Evolutionary conservation across 2,329 filamentous ascomycete genomes (phyloP), one percentile per base, ranked within the genome.

Genomic region (Verticillium albo-atrum): DNA sequence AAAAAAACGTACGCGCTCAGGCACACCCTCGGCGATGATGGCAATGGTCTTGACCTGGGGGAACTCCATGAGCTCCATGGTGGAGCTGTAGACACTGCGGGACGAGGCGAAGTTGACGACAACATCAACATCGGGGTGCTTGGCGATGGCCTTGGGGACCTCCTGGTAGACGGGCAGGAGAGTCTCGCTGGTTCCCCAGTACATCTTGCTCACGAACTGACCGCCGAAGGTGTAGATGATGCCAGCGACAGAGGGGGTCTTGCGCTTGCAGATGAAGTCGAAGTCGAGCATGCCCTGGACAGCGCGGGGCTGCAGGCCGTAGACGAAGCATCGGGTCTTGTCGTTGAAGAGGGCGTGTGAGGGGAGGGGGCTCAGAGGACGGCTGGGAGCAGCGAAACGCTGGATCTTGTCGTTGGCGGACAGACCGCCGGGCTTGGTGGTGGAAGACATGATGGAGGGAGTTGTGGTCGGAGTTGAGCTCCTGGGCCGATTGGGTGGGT

Each of bases 171-270:
- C 95, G 65, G 95, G 95, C 70, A 99, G 87, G 67, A 99, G 89
- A 64, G 95, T 99, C 85, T 99, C 95, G 82, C 92, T 97, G 74
- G 95, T 99, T 74, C 95, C 95, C 95, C 95, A 99, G 90, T 99
- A 99, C 95, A 99, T 98, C 89, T 99, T 99, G 89, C 92, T 97
- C 76, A 99, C 95, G 88, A 99, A 99, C 82, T 99, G 95, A 68
- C 95, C 95, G 76, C 95, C 95, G 74, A 99, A 99, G 70, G 95
- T 97, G 85, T 99, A 99, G 85, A 99, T 98, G 81, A 99, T 98
- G 75, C 93, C 95, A 67, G 95, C 95, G 61, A 99, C 95, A 61
- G 95, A 99, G 66, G 95, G 95, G 62, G 91, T 96, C 75, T 88
- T 86, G 72, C 95, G 91, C 88, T 98, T 98, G 92, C 95, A 99